Base-by-base conservation (phyloP, 805 yeast species). In the Kurtzmaniella fragi region DNA sequence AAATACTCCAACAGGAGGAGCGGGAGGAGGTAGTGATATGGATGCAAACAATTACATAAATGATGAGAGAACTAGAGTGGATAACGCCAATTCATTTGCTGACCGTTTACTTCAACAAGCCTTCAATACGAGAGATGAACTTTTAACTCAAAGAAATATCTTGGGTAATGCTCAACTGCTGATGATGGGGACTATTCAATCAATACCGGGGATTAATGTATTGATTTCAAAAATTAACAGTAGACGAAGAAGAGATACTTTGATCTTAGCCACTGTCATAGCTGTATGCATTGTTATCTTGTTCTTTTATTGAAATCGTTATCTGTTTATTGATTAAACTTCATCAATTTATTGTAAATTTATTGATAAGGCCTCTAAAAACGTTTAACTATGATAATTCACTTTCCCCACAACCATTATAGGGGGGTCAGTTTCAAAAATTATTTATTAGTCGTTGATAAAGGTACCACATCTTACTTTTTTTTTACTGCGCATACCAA, bases 91-190 rank as follows among this genome's bases (percentile, higher is more conserved):
- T 56, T 70, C 73, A 32, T 67, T 89, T 37, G 86, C 95, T 12
- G 97, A 93, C 56, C 65, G 83, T 32, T 67, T 93, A 42, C 71
- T 91, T 29, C 75, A 75, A n/a, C 90, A 84, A 56, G 98, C 96
- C 1, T 83, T 78, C 63, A 86, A 84, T 48, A 89, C 98, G 0
- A 71, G 98, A 42, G 97, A 90, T 43, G 95, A 86, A 53, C 73
- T 93, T 38, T 48, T 74, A 34, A 70, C 81, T 35, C 99, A 93
- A 63, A 71, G 91, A 42, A 74, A 72, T 29, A 57, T 75, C 6
- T 67, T 93, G 38, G 69, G 70, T 41, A 76, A 68, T 43, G 84
- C 93, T 4, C 85, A 82, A 45, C 70, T 75, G 41, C 72, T 78
- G 42, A 65, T 90, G 40, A 68, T 79, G 43, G 73, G 73, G 31